Evolutionary conservation across 2,329 filamentous ascomycete genomes (phyloP), one percentile per base, ranked within the genome.

Genomic region (Cladophialophora yegresii): DNA sequence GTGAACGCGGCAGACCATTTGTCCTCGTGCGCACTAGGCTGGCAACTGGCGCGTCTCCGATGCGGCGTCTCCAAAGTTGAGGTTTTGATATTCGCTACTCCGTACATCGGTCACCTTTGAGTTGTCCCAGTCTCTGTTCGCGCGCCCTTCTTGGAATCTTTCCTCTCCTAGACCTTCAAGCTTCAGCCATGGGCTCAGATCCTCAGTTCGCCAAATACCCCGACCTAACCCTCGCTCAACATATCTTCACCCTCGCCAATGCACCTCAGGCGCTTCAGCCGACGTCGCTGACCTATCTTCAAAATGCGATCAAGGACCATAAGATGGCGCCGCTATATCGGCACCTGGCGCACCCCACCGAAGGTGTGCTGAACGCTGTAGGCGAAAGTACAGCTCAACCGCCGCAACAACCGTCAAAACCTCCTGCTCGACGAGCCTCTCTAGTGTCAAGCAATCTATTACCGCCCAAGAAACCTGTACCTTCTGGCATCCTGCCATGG

Each of bases 301-400:
- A 88, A 80, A 79, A 86, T 83, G 85, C 82, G 70, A 88, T 89
- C 75, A 77, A 77, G 64, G 82, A 87, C 73, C 78, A 86, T 71
- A 87, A 87, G 75, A 89, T 89, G 86, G 86, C 86, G 26, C 86
- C 86, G 20, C 81, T 89, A 54, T 89, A 89, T 75, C 81, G 85
- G 71, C 83, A 88, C 71, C 81, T 89, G 54, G 86, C 86, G 63
- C 86, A 89, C 73, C 86, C 86, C 1, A 79, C 81, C 20, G 85
- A 95, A 67, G 92, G 92, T 66, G 88, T 95, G 68, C 81, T 96
- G 75, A 96, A 96, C 77, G 81, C 82, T 60, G 80, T 87, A 47
- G 90, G 90, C 69, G 91, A 96, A 75, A 81, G 83, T 64, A 77
- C 80, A 63, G 74, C 81, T 71, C 77, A 79, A 71, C 74, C 83